Base-by-base conservation (phyloP, 1,139 yeast genomes). In the Taiozyma sp. region DNA sequence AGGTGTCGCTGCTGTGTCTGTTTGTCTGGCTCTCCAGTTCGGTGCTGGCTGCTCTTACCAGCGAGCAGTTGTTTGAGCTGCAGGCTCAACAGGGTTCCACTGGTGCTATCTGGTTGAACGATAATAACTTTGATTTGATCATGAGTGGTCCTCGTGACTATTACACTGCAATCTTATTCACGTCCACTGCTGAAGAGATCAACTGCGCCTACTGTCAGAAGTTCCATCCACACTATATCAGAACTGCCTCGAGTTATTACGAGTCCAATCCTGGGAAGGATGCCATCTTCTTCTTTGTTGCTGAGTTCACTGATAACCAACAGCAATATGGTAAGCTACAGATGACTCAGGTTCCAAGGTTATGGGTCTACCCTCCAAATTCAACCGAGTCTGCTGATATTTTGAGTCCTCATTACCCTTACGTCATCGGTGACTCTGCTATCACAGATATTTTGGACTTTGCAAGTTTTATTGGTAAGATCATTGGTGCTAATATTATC, bases 291-390 rank as follows among this genome's bases (percentile, higher is more conserved):
- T 80, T 84, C 59, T 69, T 74, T 30, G 69, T 70, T 45, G 73
- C 80, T 14, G 91, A 85, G 56, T 75, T 80, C 26, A 63, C 66
- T 3, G 72, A 74, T 41, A 69, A 72, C 35, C 58, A 69, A 10
- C 69, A 74, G 46, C 57, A 70, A 13, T 77, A 80, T 53, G 63
- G 68, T 29, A 65, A 67, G 24, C 59, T 83, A 47, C 65, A 69
- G 4, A 61, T 85, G 50, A 65, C 65, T 5, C 68, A 79, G 4
- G 78, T 84, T 3, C 93, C 95, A 1, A 83, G 80, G 54, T 57
- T 83, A 11, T 80, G 89, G 80, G 68, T 85, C 4, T 74, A 80
- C 51, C 88, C 88, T 2, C 87, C 87, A 4, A 67, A 68, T 16
- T 21, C 47, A 9, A 53, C 55, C 6, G 54, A 47, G 16, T 49